Evolutionary conservation across 2,329 filamentous ascomycete genomes (phyloP).

Genomic region (Arthrinium phaeospermum): DNA sequence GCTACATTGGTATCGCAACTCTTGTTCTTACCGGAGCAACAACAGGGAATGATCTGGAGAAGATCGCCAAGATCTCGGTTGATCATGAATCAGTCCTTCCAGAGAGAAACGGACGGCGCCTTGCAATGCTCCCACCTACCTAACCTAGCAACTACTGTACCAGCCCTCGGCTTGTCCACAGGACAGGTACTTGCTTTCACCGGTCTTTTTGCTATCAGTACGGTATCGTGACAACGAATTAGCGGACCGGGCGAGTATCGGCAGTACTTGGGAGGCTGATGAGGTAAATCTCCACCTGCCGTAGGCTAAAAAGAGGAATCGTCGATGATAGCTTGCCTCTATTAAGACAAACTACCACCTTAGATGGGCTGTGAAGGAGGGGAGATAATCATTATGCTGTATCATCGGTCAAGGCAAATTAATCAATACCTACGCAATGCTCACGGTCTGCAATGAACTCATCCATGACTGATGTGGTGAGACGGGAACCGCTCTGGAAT

Average conservation of each 20-base stretch:
- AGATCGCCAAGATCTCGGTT: constrained; percentile 12
- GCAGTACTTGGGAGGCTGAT: background rate
- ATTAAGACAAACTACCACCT: background rate
- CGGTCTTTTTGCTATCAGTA: background rate
- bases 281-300: constrained; percentile 2
- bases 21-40: background rate
- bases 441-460: background rate
- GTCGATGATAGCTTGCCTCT: background rate
- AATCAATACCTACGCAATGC: background rate
- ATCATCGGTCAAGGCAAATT: background rate
- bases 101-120: background rate
- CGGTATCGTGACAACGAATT: background rate
- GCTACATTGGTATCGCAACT: background rate
- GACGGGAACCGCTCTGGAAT: background rate
- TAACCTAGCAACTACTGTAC: background rate
- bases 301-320: constrained; percentile 16
- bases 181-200: background rate
- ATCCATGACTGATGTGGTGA: constrained; percentile 13
- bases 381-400: background rate
- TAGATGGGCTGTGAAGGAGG: background rate
- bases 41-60: background rate
- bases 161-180: background rate
- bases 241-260: constrained; percentile 1
- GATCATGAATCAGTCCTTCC: constrained; percentile 2
- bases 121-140: background rate